Evolutionary conservation across 176 grass and related monocot genomes (phyloP), one percentile per base, ranked within the genome.

Genomic region (Phyllostachys edulis): DNA sequence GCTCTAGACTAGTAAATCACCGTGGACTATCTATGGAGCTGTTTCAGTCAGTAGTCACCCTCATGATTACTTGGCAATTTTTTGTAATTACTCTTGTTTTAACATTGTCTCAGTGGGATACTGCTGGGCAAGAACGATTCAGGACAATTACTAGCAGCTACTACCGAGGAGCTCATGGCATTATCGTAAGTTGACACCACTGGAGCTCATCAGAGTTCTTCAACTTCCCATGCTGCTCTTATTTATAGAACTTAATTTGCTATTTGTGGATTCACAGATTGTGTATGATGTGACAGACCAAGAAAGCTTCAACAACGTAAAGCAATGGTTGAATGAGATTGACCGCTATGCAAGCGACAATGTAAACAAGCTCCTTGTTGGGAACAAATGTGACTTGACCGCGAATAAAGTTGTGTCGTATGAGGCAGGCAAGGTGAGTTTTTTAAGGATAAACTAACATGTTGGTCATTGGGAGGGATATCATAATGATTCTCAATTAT

Each of bases 131-230:
- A 94, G 94, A 97, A 67, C 85, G 91, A 7, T 97, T 97, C 85
- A 94, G 94, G 68, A 97, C 94, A 23, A 97, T 97, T 42, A 97
- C 94, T 4, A 97, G 89, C 76, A 97, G 94, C 81, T 97, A 97
- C 59, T 97, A 94, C 21, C 91, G 89, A 18, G 94, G 91, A 37
- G 94, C 94, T 75, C 91, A 97, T 80, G 94, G 91, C 34, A 97
- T 97, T 56, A 92, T 94, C 79, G 94, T 92, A 91, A 84, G 88
- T 83, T 76, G n/a, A 1, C 40, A 29, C 60, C 11, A 12, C 7
- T 3, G 39, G 54, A 82, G 37, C 54, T 82, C 73, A 20, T 18
- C 54, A 59, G 56, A 64, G 37, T 46, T 69, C 56, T 27, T 13
- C 52, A 75, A 49, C 14, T 27, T 36, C 9, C 55, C n/a, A 38